Percentiles rank a stretch among this genome's conserved stretches.
phyloP scores from a whole-genome alignment of 495 filamentous ascomycete genomes.

The Penicillium malachiteum region DNA sequence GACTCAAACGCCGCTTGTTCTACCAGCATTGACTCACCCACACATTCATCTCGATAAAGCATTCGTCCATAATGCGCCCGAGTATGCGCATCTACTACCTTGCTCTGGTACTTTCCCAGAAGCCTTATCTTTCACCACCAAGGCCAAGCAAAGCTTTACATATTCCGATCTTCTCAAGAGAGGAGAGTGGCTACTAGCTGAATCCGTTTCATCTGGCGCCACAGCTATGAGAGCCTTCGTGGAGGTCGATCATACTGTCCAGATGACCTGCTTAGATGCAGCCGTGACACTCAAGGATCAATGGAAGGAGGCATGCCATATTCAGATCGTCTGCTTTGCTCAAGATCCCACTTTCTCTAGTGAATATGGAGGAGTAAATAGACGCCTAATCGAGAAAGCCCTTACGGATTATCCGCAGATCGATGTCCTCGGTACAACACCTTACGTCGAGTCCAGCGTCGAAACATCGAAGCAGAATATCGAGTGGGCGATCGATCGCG shows the following conservation, averaged over 20 bases:
- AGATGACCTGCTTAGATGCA: slow-evolving; percentile 56
- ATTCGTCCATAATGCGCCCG: slow-evolving; percentile 59
- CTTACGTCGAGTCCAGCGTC: slow-evolving; percentile 63
- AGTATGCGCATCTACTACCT: slow-evolving; percentile 60
- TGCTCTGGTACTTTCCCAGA: slow-evolving; percentile 61
- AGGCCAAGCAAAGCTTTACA: slow-evolving; percentile 63
- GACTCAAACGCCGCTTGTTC: slow-evolving; percentile 22
- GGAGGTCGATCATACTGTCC: slow-evolving; percentile 66
- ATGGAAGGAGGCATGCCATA: slow-evolving; percentile 53
- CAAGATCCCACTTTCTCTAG: slow-evolving; percentile 68
- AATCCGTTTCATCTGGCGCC: slow-evolving; percentile 65
- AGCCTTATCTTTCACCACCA: slow-evolving; percentile 59
- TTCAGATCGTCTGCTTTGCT: slow-evolving; percentile 74
- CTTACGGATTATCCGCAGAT: slow-evolving; percentile 36
- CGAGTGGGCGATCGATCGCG: slow-evolving; percentile 57
- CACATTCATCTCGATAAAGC: slow-evolving; percentile 79
- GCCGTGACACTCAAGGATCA: slow-evolving; percentile 57
- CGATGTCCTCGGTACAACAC: slow-evolving; percentile 66
- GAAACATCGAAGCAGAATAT: slow-evolving; percentile 57
- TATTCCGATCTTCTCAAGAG: slow-evolving; percentile 58
- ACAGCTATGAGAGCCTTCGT: slow-evolving; percentile 73
- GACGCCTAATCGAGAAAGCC: slow-evolving; percentile 49
- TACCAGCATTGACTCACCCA: slow-evolving; percentile 67
- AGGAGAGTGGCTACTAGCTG: slow-evolving; percentile 64
- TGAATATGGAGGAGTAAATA: slow-evolving; percentile 44